A percentile compares a stretch with the other conserved stretches of the same genome.
phyloP scores from a whole-genome alignment of 208 protist genomes.

The Crithidia expoeki region DNA sequence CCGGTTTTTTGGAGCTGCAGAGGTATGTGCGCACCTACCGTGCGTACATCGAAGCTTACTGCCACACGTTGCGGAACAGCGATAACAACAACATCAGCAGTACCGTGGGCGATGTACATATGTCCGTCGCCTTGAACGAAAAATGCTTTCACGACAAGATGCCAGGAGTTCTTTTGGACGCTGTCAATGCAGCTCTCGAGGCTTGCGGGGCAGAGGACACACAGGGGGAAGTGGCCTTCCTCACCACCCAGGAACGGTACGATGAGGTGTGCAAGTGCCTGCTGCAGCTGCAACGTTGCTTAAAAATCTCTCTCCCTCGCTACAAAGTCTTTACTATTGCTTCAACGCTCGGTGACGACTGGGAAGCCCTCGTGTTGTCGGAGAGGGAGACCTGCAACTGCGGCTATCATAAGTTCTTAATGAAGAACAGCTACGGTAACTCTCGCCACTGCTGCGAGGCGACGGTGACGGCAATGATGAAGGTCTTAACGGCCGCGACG shows the following conservation, averaged over 20 bases:
- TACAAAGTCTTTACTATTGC: conserved; percentile 34
- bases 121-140: conserved; percentile 6
- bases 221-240: conserved; percentile 25
- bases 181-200: conserved; percentile 21
- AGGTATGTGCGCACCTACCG: conserved; percentile 10
- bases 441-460: conserved; percentile 20
- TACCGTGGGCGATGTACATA: background rate
- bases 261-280: conserved; percentile 24
- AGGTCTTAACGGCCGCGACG: conserved; percentile 12
- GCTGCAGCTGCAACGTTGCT: conserved; percentile 18
- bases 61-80: conserved; percentile 9
- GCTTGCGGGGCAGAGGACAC: conserved; percentile 8
- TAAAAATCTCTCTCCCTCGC: conserved; percentile 16
- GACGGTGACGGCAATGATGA: conserved; percentile 15
- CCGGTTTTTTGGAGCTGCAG: conserved; percentile 12
- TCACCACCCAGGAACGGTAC: conserved; percentile 18
- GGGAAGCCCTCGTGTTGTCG: conserved; percentile 14
- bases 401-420: conserved; percentile 15
- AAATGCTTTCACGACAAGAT: conserved; percentile 1
- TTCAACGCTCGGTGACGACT: conserved; percentile 10
- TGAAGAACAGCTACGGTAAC: conserved; percentile 26
- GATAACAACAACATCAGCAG: background rate
- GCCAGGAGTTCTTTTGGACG: conserved; percentile 4
- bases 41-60: conserved; percentile 1
- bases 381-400: conserved; percentile 15